A percentile compares a stretch with the other conserved stretches of the same genome.
phyloP scores from a whole-genome alignment of 495 filamentous ascomycete genomes.

The Aspergillus panamensis region DNA sequence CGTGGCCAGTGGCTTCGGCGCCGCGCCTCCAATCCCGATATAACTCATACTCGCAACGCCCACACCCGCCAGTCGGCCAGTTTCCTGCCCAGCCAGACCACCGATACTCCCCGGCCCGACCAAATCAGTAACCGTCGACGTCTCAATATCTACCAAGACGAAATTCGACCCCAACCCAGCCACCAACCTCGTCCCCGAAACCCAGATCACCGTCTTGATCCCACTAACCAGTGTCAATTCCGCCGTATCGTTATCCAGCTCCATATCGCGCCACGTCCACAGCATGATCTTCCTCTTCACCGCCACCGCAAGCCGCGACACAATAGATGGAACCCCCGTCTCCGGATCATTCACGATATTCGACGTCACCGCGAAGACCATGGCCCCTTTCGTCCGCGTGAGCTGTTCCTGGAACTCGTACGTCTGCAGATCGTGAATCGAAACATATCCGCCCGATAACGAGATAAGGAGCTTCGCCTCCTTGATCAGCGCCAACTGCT shows the following conservation, averaged over 20 bases:
- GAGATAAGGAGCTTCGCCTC: conserved; percentile 88
- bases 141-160: conserved; percentile 82
- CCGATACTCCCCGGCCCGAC: conserved; percentile 73
- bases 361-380: conserved; percentile 85
- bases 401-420: conserved; percentile 78
- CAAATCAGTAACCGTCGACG: conserved; percentile 65
- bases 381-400: conserved; percentile 80
- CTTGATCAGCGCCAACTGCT: conserved; percentile 92
- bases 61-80: conserved; percentile 62
- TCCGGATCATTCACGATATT: conserved; percentile 87
- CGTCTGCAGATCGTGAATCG: conserved; percentile 80
- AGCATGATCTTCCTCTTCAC: conserved; percentile 85
- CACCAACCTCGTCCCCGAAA: conserved; percentile 75
- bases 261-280: conserved; percentile 96
- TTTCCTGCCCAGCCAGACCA: conserved; percentile 59
- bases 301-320: conserved; percentile 84
- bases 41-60: conserved; percentile 83
- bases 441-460: conserved; percentile 81
- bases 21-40: conserved; percentile 86
- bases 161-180: conserved; percentile 86
- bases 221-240: conserved; percentile 78
- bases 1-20: conserved; percentile 84
- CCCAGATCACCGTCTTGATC: conserved; percentile 85
- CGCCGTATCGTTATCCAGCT: conserved; percentile 65
- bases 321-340: conserved; percentile 84